A percentile compares a stretch with the other conserved stretches of the same genome.
Conservation (phyloP, 257 asterid genomes). For the Nicotiana tabacum region DNA sequence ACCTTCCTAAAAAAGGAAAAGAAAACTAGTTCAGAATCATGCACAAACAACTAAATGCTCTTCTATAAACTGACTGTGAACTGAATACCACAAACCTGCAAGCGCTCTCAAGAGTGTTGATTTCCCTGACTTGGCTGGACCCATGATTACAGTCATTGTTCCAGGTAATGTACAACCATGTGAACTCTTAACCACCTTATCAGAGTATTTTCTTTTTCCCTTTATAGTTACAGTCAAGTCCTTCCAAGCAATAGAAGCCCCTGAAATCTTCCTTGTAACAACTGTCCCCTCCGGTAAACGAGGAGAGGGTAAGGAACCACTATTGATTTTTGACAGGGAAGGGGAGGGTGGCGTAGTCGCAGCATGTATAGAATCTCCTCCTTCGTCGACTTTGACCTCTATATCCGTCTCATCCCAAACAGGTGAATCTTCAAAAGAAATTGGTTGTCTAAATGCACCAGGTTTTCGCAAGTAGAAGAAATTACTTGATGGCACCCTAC, state of each 20-base stretch:
- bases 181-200: constrained; percentile 81
- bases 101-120: constrained; percentile 91
- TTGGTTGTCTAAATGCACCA: constrained; percentile 74
- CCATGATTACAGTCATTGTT: constrained; percentile 95
- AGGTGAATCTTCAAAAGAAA: constrained; percentile 94
- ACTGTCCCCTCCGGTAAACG: constrained; percentile 60
- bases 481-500: constrained; percentile 90
- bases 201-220: constrained; percentile 88
- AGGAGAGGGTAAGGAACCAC: constrained; percentile 79
- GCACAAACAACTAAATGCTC: not conserved
- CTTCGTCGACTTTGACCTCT: constrained; percentile 74
- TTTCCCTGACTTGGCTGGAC: constrained; percentile 96
- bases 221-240: constrained; percentile 84
- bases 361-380: constrained; percentile 69
- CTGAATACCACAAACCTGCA: constrained; percentile 47
- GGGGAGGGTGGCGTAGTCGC: constrained; percentile 79
- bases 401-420: constrained; percentile 90
- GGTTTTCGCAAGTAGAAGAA: constrained; percentile 89
- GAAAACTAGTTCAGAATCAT: constrained; percentile 1
- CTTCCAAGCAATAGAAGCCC: constrained; percentile 91
- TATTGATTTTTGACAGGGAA: constrained; percentile 82
- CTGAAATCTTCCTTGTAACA: constrained; percentile 57
- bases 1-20: constrained; percentile 54
- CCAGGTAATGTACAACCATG: constrained; percentile 91
- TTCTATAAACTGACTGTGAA: not conserved